These are phyloP conservation scores for Jamesozyma piceae DNA, from an alignment of 805 yeast genomes.

Conservation along the genomic window DNA sequence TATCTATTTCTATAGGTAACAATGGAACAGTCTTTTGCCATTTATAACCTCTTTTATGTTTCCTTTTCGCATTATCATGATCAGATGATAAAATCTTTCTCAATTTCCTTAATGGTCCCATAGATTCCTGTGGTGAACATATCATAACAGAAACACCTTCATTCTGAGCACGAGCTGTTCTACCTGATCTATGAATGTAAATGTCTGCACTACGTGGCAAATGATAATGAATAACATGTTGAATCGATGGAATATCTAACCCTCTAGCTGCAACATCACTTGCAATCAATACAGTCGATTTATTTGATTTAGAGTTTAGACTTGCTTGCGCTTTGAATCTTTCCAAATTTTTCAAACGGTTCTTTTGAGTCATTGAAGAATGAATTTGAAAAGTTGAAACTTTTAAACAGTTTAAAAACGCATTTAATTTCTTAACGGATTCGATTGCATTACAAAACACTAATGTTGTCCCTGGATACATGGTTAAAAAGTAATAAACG, in stretches of 20 bases:
- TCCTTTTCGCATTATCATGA: slow-evolving; percentile 7
- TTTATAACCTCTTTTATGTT: slow-evolving; percentile 28
- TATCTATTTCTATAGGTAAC: slow-evolving; percentile 67
- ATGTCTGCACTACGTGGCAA: slow-evolving; percentile 90
- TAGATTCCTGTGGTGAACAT: slow-evolving; percentile 88
- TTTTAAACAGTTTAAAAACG: slow-evolving; percentile 59
- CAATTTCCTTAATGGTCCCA: slow-evolving; percentile 76
- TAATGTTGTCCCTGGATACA: slow-evolving; percentile 82
- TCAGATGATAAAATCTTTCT: slow-evolving; percentile 43
- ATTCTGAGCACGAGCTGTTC: slow-evolving; percentile 93
- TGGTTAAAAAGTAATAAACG: slow-evolving; percentile 73
- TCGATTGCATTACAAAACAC: slow-evolving; percentile 95
- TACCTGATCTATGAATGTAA: slow-evolving; percentile 91
- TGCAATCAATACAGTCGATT: slow-evolving; percentile 66
- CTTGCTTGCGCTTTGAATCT: slow-evolving; percentile 35
- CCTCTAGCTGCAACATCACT: slow-evolving; percentile 99
- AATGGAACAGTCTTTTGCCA: slow-evolving; percentile 52
- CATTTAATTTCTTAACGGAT: slow-evolving; percentile 78
- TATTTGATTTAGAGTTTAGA: slow-evolving; percentile 33
- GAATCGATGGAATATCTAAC: slow-evolving; percentile 78
- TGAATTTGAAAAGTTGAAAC: slow-evolving; percentile 71
- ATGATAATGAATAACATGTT: slow-evolving; percentile 94
- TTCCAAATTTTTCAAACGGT: slow-evolving; percentile 78
- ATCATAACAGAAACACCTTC: slow-evolving; percentile 94
- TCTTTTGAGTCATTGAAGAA: slow-evolving; percentile 92